These are phyloP conservation scores for Aciculoconidium aculeatum DNA, from an alignment of 805 yeast genomes.

Conservation along the genomic window DNA sequence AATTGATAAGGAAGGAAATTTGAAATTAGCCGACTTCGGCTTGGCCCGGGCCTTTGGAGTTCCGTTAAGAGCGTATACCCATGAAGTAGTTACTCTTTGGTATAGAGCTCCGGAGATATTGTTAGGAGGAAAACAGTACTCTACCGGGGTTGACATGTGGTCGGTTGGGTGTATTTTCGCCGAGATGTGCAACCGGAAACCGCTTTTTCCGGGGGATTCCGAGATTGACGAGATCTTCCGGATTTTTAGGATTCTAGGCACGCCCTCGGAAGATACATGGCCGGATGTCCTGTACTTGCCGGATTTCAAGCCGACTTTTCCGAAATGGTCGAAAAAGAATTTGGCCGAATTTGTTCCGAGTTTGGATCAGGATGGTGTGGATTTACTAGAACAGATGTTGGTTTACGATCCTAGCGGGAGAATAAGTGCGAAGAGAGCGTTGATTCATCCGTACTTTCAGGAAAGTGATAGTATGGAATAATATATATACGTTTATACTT, in stretches of 20 bases:
- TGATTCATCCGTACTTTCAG: slow-evolving; percentile 80
- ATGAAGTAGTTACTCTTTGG: slow-evolving; percentile 97
- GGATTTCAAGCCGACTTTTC: slow-evolving; percentile 89
- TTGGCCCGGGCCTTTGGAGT: slow-evolving; percentile 97
- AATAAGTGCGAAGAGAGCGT: slow-evolving; percentile 90
- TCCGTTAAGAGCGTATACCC: slow-evolving; percentile 93
- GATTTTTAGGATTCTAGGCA: slow-evolving; percentile 87
- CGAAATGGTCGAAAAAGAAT: slow-evolving; percentile 77
- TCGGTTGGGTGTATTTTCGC: slow-evolving; percentile 97
- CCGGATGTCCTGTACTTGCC: slow-evolving; percentile 90
- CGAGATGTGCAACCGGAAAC: slow-evolving; percentile 94
- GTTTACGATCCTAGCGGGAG: slow-evolving; percentile 91
- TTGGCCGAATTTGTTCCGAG: slow-evolving; percentile 69
- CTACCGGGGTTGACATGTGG: slow-evolving; percentile 99
- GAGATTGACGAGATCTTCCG: slow-evolving; percentile 96
- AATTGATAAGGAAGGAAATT: slow-evolving; percentile 91
- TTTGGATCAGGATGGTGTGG: slow-evolving; percentile 78
- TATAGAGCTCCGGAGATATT: slow-evolving; percentile 94
- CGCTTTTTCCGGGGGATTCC: slow-evolving; percentile 94
- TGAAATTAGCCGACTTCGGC: slow-evolving; percentile 70
- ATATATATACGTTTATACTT: too few species aligned
- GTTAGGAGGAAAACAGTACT: slow-evolving; percentile 93
- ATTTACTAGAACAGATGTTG: slow-evolving; percentile 70
- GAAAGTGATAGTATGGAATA: slow-evolving; percentile 44
- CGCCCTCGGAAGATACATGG: slow-evolving; percentile 92